Evolutionary conservation across 1,284 basidiomycete species (phyloP).

Genomic region (Tranzscheliella williamsii): DNA sequence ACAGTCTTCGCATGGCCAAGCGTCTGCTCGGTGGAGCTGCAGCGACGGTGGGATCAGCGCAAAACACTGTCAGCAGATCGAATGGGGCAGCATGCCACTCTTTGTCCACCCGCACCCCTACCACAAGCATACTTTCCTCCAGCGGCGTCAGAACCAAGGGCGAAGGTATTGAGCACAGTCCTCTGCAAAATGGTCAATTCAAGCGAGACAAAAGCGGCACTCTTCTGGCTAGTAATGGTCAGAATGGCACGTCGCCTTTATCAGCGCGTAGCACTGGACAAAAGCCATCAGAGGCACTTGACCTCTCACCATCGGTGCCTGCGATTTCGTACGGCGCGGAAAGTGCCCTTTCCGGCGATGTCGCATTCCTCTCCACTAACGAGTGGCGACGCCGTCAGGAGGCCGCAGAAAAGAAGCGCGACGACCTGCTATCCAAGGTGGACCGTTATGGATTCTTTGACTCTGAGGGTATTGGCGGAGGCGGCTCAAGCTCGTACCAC

Average conservation of each 20-base stretch:
- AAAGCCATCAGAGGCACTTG: background rate
- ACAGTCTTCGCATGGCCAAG: background rate
- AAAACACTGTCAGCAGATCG: too few relatives aligned
- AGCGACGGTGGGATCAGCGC: background rate
- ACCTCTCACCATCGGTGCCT: constrained; percentile 1
- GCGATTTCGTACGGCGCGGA: constrained; percentile 2
- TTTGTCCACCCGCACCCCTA: background rate
- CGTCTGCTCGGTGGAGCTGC: background rate
- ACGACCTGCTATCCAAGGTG: constrained; percentile 33
- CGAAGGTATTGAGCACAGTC: background rate
- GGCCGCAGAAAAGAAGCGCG: constrained; percentile 25
- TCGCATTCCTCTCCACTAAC: constrained; percentile 24
- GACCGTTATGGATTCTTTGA: constrained; percentile 49
- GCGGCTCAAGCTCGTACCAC: constrained; percentile 6
- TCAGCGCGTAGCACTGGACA: background rate
- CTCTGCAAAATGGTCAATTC: background rate
- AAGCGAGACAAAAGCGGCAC: too few relatives aligned
- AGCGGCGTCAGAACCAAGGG: background rate
- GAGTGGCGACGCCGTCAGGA: constrained; percentile 26
- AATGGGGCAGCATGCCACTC: too few relatives aligned
- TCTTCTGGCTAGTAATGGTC: too few relatives aligned
- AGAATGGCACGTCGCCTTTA: background rate
- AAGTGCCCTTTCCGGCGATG: constrained; percentile 3
- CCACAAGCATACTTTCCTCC: background rate
- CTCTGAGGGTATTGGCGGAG: background rate